Evolutionary conservation across 306 rosid genomes (phyloP).

Genomic region (Castanea sativa): DNA sequence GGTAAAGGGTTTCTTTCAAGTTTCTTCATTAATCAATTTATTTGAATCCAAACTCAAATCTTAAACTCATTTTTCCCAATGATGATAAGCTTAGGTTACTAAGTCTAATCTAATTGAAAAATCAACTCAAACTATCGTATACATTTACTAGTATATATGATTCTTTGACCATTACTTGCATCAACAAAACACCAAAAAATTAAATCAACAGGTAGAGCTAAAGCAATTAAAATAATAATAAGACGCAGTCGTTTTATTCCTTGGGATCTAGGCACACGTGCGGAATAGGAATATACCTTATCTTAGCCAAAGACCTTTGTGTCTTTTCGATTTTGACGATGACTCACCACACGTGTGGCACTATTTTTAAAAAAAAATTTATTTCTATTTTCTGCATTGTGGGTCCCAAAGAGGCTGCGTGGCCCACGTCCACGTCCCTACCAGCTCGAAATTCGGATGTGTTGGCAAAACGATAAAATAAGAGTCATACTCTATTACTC

Average conservation of each 20-base stretch:
- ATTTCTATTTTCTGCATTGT: background rate
- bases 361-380: background rate
- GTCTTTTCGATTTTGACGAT: too few species aligned
- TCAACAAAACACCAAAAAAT: background rate
- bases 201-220: background rate
- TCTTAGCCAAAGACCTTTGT: background rate
- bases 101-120: background rate
- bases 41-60: background rate
- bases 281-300: conserved; percentile 19
- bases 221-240: background rate
- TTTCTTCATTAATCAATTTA: background rate
- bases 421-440: conserved; percentile 36
- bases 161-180: background rate
- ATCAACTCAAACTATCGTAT: background rate
- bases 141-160: too few species aligned
- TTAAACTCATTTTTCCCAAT: background rate
- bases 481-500: conserved; percentile 26
- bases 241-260: conserved; percentile 25
- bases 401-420: conserved; percentile 16
- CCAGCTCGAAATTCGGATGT: background rate
- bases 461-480: conserved; percentile 51
- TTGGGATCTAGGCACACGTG: conserved; percentile 49
- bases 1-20: background rate
- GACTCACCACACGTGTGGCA: conserved; percentile 58
- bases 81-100: too few species aligned